Percentiles rank a stretch among this genome's conserved stretches.
These are phyloP conservation scores for Trichoderma polysporum DNA, from an alignment of 2,329 filamentous ascomycete genomes.

Conservation along the genomic window DNA sequence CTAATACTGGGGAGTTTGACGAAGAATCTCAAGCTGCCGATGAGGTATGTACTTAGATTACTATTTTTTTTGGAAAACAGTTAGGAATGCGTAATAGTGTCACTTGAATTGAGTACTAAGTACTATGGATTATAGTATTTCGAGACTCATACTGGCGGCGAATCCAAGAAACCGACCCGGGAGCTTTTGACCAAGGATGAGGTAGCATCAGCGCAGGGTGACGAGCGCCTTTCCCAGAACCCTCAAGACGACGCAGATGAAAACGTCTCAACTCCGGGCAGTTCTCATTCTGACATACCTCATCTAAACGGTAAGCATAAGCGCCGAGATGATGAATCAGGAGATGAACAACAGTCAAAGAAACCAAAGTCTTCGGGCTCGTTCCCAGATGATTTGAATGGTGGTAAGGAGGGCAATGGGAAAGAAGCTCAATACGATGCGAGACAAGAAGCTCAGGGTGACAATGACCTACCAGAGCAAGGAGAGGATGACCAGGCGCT, in stretches of 20 bases:
- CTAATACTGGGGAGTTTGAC: neutral
- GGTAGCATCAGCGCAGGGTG: neutral
- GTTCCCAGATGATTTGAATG: neutral
- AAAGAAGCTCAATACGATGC: conserved; percentile 13
- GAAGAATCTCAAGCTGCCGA: neutral
- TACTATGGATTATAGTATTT: neutral
- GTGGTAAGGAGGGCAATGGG: neutral
- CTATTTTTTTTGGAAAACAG: too few relatives aligned
- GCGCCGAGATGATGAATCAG: conserved; percentile 13
- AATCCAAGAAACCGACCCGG: neutral
- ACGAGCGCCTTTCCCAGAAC: neutral
- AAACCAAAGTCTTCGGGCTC: conserved; percentile 7
- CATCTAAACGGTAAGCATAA: conserved; percentile 17
- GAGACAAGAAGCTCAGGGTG: conserved; percentile 4
- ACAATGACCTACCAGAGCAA: neutral
- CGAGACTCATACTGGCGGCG: neutral
- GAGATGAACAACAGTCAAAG: conserved; percentile 14
- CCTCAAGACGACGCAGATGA: neutral
- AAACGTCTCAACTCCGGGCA: neutral
- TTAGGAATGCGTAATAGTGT: neutral
- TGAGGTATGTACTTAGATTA: neutral
- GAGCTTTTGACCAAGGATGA: neutral
- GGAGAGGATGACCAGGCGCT: conserved; percentile 6
- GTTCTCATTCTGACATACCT: neutral
- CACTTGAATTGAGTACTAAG: neutral